These are phyloP conservation scores for Cinnamomum micranthum DNA, from an alignment of 164 flowering plant species.

Conservation along the genomic window DNA sequence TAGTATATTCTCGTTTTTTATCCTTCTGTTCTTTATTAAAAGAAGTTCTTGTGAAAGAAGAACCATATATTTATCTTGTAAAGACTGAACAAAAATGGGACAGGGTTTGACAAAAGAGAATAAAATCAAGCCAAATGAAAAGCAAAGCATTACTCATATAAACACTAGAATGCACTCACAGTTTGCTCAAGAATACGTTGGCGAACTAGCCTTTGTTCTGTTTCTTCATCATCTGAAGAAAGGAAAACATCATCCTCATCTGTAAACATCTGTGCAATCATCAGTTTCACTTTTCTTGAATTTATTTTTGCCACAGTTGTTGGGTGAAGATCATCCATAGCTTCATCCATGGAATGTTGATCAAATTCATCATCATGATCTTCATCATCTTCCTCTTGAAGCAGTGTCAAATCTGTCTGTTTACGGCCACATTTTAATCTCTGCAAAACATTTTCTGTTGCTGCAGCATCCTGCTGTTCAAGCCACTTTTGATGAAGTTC, in stretches of 20 bases:
- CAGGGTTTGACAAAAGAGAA: not conserved
- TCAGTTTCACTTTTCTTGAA: constrained; percentile 55
- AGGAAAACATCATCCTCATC: constrained; percentile 66
- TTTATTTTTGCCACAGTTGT: constrained; percentile 30
- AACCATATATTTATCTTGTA: no score
- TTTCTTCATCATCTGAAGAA: constrained; percentile 86
- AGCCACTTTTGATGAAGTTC: constrained; percentile 92
- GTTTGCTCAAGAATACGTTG: constrained; percentile 45
- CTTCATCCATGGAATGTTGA: constrained; percentile 31
- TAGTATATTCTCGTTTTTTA: no score
- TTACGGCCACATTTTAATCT: constrained; percentile 49
- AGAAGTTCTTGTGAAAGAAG: not conserved
- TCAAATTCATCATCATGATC: constrained; percentile 28
- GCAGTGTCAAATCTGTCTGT: constrained; percentile 27
- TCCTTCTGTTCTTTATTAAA: not conserved
- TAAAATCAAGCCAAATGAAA: not conserved
- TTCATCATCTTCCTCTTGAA: constrained; percentile 32
- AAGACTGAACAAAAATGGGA: not conserved
- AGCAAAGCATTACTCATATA: not conserved
- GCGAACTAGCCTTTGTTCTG: constrained; percentile 39
- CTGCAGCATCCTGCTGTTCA: constrained; percentile 85
- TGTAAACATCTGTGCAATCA: constrained; percentile 65
- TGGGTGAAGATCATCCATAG: constrained; percentile 22
- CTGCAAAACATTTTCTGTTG: constrained; percentile 75
- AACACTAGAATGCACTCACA: constrained; percentile 43